Conservation (phyloP, 352 stramenopile species). For the Blastocystis sp. region DNA sequence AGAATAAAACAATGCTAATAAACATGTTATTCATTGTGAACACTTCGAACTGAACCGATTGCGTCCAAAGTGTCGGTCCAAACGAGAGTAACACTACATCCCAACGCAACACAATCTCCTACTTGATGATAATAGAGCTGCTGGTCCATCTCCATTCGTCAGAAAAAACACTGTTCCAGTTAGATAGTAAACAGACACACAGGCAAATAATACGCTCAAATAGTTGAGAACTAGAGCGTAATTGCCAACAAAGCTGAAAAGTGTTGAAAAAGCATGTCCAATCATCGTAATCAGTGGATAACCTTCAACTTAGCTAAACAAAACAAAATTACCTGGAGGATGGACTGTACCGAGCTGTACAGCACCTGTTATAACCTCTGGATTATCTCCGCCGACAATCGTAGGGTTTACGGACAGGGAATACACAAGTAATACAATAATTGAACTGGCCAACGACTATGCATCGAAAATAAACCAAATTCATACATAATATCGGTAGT, state of each 20-base stretch:
- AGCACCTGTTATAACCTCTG: conserved; percentile 29
- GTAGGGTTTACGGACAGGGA: conserved; percentile 42
- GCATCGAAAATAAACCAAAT: not conserved
- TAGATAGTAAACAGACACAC: conserved; percentile 6
- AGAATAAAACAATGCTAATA: conserved; percentile 37
- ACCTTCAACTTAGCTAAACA: not conserved
- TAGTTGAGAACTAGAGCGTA: conserved; percentile 33
- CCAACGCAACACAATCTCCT: not conserved
- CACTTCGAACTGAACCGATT: conserved; percentile 67
- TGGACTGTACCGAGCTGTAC: conserved; percentile 50
- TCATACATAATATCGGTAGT: not conserved
- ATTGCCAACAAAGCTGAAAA: conserved; percentile 1
- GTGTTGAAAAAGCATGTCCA: conserved; percentile 39
- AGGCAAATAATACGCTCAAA: conserved; percentile 47
- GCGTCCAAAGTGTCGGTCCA: conserved; percentile 38
- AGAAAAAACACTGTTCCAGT: conserved; percentile 34
- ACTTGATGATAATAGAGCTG: conserved; percentile 25
- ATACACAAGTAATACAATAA: conserved; percentile 40
- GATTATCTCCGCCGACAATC: conserved; percentile 53
- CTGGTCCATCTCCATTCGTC: conserved; percentile 35
- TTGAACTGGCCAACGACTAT: not conserved
- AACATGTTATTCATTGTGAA: conserved; percentile 68
- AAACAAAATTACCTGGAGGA: conserved; percentile 11
- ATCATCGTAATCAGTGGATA: conserved; percentile 65
- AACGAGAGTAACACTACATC: conserved; percentile 60